Percentiles rank a stretch among this genome's conserved stretches.
Conservation (phyloP, 352 stramenopile species). For the Phytophthora pistaciae region DNA sequence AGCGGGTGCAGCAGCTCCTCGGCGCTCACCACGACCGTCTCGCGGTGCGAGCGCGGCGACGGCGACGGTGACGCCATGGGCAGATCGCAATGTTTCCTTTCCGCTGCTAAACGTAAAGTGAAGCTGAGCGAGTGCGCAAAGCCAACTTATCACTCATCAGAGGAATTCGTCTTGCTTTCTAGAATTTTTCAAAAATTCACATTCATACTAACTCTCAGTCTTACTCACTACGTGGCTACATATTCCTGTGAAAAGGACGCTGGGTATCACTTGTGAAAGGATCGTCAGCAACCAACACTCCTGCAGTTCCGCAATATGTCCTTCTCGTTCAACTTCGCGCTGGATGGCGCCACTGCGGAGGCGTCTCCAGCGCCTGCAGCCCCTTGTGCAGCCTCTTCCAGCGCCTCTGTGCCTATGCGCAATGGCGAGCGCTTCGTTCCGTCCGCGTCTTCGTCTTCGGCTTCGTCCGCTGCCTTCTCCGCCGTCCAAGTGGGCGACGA, state of each 20-base stretch:
- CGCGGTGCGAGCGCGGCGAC: constrained; percentile 31
- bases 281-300: background rate
- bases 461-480: constrained; percentile 31
- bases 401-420: constrained; percentile 28
- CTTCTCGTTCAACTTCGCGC: constrained; percentile 81
- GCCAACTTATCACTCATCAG: background rate
- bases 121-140: background rate
- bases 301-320: constrained; percentile 6
- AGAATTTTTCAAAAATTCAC: no score
- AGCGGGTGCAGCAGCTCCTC: constrained; percentile 66
- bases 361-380: background rate
- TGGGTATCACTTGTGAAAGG: background rate
- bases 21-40: constrained; percentile 34
- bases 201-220: no score
- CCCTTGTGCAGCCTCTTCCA: background rate
- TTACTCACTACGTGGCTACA: no score
- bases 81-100: constrained; percentile 13
- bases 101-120: background rate
- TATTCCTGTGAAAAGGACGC: background rate
- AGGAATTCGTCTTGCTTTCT: background rate
- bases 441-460: background rate
- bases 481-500: constrained; percentile 34
- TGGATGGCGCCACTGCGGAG: constrained; percentile 27
- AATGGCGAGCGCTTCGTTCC: constrained; percentile 56
- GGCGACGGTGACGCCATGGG: constrained; percentile 21